Base-by-base conservation (phyloP, 257 asterid genomes). In the Handroanthus guayacan region DNA sequence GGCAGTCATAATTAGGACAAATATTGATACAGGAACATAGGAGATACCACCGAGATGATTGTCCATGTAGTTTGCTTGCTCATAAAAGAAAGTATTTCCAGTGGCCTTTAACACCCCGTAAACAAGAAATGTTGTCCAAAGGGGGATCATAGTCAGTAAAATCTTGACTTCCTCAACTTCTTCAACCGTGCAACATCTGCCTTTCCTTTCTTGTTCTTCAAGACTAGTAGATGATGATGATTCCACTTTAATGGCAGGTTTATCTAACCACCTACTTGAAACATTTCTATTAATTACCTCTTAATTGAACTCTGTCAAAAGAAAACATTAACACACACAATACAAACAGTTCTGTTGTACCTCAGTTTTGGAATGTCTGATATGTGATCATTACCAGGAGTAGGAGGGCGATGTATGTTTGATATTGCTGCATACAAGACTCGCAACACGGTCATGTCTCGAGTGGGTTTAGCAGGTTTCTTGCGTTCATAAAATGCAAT, bases 181-280 rank as follows among this genome's bases (percentile, higher is more conserved):
- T 75, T 68, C 72, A 13, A 50, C 10, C 1, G 37, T 63, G 51
- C 16, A 66, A 11, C 20, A 67, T 2, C 51, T 36, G 1, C 39
- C 72, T 37, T n/a, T 14, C 13, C 25, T 37, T 16, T 18, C n/a
- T n/a, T 51, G 65, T 41, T 41, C 54, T 54, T 41, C 62, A 9
- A 18, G 13, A 67, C 68, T 36, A 0, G 48, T 25, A 31, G 58
- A 41, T 45, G 61, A 31, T 45, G 61, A 31, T 9, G 62, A 11
- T 14, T 76, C 69, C 38, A 14, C 13, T 25, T 25, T 25, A 55
- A 31, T 57, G 31, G 68, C 45, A n/a, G 75, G 62, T 69, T 67
- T 76, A 34, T 76, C 80, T 31, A 67, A 56, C 75, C 80, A 76
- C 48, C 80, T 76, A 9, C 61, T 11, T 4, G 5, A 44, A 8